Base-by-base conservation (phyloP, 2,329 filamentous ascomycete species). In the Eurotiales sp. region DNA sequence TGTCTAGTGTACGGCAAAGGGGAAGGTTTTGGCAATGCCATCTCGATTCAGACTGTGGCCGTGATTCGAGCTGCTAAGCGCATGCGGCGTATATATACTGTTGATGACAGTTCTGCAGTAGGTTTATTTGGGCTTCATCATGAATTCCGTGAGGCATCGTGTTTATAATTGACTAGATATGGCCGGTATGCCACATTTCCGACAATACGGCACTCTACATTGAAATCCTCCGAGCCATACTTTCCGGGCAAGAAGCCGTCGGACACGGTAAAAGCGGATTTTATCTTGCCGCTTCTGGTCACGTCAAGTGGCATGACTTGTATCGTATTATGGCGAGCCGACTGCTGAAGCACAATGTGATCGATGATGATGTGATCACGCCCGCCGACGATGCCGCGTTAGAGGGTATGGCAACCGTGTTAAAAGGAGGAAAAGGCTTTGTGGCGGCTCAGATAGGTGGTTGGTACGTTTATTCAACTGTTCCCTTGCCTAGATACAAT, bases 1-100 rank as follows among this genome's bases (percentile, higher is more conserved):
- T 81, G 78, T 56, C 74, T 81, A 23, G 78, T 81, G 12, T 80
- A 77, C 55, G 77, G 77, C 6, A 63, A 71, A 49, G 73, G 76
- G 3, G 68, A 73, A 52, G 77, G 77, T 0, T 79, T 79, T 50
- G 76, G 77, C 1, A 79, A 80, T 55, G 54, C 50, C 1, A 76
- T 76, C 36, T 79, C 77, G 2, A 79, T 78, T 43, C 77, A 81
- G 57, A 78, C 74, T 0, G 72, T 73, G 0, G 74, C 71, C 1
- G 69, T 80, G 14, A 72, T 81, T 2, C 64, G 64, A 21, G 75
- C 77, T 0, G 78, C 76, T 0, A 70, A 69, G 42, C 66, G 61
- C 2, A 17, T 68, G 22, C 58, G 71, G 3, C 62, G 62, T 6
- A 69, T 80, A 1, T 77, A 75, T 55, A 67, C 65, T 11, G 67